phyloP scores from a whole-genome alignment of 2,329 filamentous ascomycete species.

The Ophiostoma sp. region DNA sequence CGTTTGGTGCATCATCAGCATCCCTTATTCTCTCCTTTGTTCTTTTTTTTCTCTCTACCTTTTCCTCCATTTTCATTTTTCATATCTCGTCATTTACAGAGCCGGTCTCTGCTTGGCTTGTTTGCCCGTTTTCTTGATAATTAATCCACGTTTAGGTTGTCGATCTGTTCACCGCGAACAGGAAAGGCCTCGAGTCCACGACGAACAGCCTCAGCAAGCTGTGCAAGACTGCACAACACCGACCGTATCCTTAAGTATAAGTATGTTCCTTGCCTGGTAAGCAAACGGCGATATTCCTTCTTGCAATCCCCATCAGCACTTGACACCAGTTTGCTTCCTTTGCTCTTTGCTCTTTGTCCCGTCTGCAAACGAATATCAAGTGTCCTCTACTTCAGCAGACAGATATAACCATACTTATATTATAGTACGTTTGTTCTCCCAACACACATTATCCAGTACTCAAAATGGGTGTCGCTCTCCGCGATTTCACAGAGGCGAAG shows the following conservation, averaged over 20 bases:
- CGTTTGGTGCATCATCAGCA: background rate
- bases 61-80: background rate
- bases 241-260: background rate
- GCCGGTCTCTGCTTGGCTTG: background rate
- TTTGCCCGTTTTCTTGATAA: background rate
- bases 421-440: background rate
- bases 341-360: background rate
- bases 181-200: background rate
- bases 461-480: background rate
- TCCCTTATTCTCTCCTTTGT: background rate
- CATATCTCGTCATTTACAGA: background rate
- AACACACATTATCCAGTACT: background rate
- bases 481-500: background rate
- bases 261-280: background rate
- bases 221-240: background rate
- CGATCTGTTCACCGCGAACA: background rate
- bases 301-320: background rate
- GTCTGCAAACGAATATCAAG: constrained; percentile 6
- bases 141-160: background rate
- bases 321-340: background rate
- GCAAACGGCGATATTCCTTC: background rate
- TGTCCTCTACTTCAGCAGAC: background rate
- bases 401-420: background rate
- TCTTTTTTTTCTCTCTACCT: background rate
- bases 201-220: constrained; percentile 1